Percentiles rank a stretch among this genome's conserved stretches.
Evolutionary conservation across 2,329 filamentous ascomycete genomes (phyloP).

Genomic region (Clonostachys chloroleuca): DNA sequence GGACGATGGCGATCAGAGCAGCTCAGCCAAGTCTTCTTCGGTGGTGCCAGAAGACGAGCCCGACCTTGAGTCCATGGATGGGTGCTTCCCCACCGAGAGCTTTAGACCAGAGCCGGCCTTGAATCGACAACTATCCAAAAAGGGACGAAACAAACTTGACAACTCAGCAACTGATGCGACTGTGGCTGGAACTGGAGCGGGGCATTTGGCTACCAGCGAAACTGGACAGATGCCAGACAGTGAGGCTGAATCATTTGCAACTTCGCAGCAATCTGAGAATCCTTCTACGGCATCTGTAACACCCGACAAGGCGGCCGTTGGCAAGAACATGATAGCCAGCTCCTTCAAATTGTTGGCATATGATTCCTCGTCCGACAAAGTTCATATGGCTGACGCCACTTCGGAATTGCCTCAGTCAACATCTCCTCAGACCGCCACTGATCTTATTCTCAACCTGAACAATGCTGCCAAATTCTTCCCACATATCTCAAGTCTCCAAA

Average conservation of each 20-base stretch:
- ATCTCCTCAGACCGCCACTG: constrained; percentile 49
- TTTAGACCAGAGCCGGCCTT: constrained; percentile 20
- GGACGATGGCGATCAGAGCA: neutral
- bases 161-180: no score
- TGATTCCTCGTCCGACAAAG: constrained; percentile 50
- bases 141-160: no score
- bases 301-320: neutral
- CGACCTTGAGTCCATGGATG: constrained; percentile 31
- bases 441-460: constrained; percentile 55
- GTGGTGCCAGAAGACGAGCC: constrained; percentile 12
- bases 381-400: constrained; percentile 56
- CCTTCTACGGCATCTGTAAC: no score
- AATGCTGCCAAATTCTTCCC: constrained; percentile 63
- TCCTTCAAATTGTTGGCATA: constrained; percentile 64
- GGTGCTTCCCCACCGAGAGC: constrained; percentile 26
- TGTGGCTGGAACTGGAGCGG: no score
- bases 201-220: no score
- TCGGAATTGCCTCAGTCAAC: constrained; percentile 45
- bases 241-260: no score
- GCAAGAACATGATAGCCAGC: neutral
- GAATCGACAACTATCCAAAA: constrained; percentile 9
- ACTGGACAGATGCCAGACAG: no score
- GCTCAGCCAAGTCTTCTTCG: neutral
- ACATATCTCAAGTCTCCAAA: constrained; percentile 53
- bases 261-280: no score